Percentiles rank a stretch among this genome's conserved stretches.
Conservation (phyloP, 192 early-diverging fungal genomes). For the Entophlyctis luteolus region DNA sequence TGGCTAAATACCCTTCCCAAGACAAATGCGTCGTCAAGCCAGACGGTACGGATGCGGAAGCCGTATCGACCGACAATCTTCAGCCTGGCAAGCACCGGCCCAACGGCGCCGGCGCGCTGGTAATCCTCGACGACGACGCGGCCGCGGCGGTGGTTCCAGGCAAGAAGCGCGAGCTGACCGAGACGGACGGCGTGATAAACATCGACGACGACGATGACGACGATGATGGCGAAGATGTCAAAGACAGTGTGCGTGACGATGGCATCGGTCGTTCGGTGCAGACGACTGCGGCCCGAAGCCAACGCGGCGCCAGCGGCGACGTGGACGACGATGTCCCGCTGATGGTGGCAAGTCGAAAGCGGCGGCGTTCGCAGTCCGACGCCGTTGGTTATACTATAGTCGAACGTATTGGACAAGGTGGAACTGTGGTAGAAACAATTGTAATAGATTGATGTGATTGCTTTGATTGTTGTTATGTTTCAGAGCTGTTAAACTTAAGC, state of each 20-base stretch:
- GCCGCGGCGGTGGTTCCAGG: not conserved
- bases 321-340: too few relatives aligned
- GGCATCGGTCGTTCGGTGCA: too few relatives aligned
- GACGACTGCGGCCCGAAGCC: too few relatives aligned
- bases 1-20: conserved; percentile 31
- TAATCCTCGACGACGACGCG: not conserved
- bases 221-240: not conserved
- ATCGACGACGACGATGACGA: not conserved
- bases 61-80: conserved; percentile 11
- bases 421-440: not conserved
- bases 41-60: conserved; percentile 32
- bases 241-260: not conserved
- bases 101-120: not conserved
- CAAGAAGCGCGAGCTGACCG: not conserved
- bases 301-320: too few relatives aligned
- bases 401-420: not conserved
- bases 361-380: too few relatives aligned
- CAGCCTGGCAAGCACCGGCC: not conserved
- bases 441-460: not conserved
- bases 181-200: not conserved
- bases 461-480: too few relatives aligned
- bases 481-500: too few relatives aligned
- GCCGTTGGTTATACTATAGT: not conserved
- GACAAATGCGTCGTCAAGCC: conserved; percentile 34
- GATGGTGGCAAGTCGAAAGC: too few relatives aligned